Base-by-base conservation (phyloP, 495 filamentous ascomycete genomes). In the Penicillium egyptiacum region DNA sequence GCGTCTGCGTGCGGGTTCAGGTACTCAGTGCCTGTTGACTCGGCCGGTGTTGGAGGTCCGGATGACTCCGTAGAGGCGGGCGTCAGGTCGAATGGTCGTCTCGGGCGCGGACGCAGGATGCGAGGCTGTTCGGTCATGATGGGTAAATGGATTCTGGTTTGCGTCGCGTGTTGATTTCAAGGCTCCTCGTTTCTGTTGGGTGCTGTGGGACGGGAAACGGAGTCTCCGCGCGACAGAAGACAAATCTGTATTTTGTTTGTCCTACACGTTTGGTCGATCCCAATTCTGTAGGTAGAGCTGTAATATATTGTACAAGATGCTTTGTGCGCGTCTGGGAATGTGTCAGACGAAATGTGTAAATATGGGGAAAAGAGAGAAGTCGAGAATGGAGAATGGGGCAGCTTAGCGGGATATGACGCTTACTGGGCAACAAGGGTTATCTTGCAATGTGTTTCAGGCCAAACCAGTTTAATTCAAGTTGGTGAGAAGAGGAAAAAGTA, bases 41-140 rank as follows among this genome's bases (percentile, higher is more conserved):
- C 75, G 55, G 73, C 68, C 8, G 82, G 78, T 8, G 77, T 76
- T 37, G 79, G 68, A 41, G 79, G 72, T 57, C 74, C 66, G 40
- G 83, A 76, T 39, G 81, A 83, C 49, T 86, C 75, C 44, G 79
- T 71, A 26, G 82, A 81, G 37, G 75, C 74, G 20, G 81, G 73
- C 44, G 79, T 77, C 44, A 88, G 68, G 22, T 89, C 83, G 71
- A 91, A 95, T 46, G 86, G 80, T 33, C 91, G 86, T 48, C 88
- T 84, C 42, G 91, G 90, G 56, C 86, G 83, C 4, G 91, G 90
- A 25, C 86, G 84, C 54, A 87, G 70, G 63, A 92, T 75, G 45
- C 79, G 80, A 64, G 78, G 78, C 50, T 78, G 70, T 58, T 80
- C 76, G 55, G 71, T 60, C 77, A 79, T 79, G 37, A 46, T 62